These are phyloP conservation scores for Fusarium clavum DNA, from an alignment of 2,329 filamentous ascomycete genomes.

Conservation along the genomic window DNA sequence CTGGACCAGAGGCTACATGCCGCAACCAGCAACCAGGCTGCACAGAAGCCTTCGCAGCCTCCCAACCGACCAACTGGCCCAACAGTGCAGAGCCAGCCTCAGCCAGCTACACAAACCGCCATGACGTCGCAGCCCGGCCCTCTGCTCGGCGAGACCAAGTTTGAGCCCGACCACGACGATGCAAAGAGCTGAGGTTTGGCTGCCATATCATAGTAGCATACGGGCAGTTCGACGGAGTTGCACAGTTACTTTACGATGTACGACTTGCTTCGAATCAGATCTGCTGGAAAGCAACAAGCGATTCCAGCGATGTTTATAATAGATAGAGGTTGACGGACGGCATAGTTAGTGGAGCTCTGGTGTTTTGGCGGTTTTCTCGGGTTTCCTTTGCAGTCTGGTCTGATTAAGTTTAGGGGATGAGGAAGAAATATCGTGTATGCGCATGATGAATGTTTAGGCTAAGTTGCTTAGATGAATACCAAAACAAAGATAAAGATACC, in stretches of 20 bases:
- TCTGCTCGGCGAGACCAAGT: constrained; percentile 76
- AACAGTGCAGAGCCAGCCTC: constrained; percentile 68
- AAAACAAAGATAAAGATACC: constrained; percentile 3
- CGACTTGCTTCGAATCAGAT: constrained; percentile 12
- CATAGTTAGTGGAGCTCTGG: constrained; percentile 35
- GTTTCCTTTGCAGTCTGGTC: constrained; percentile 18
- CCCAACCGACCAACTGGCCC: constrained; percentile 61
- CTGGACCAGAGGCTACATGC: constrained; percentile 91
- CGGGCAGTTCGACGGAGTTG: background rate
- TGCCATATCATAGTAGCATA: background rate
- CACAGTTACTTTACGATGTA: constrained; percentile 31
- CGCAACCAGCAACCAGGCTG: constrained; percentile 69
- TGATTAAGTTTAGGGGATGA: background rate
- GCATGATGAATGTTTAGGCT: constrained; percentile 15
- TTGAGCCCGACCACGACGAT: constrained; percentile 72
- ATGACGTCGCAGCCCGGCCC: constrained; percentile 66
- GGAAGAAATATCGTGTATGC: constrained; percentile 1
- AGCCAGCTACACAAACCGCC: constrained; percentile 65
- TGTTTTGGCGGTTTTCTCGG: constrained; percentile 29
- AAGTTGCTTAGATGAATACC: constrained; percentile 18
- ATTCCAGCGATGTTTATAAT: constrained; percentile 30
- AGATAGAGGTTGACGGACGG: constrained; percentile 23
- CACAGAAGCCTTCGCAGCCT: constrained; percentile 47
- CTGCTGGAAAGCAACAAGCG: constrained; percentile 6
- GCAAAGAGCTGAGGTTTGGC: constrained; percentile 46